phyloP scores from a whole-genome alignment of 371 early-diverging fungal genomes.

The Basidiobolus meristosporus region DNA sequence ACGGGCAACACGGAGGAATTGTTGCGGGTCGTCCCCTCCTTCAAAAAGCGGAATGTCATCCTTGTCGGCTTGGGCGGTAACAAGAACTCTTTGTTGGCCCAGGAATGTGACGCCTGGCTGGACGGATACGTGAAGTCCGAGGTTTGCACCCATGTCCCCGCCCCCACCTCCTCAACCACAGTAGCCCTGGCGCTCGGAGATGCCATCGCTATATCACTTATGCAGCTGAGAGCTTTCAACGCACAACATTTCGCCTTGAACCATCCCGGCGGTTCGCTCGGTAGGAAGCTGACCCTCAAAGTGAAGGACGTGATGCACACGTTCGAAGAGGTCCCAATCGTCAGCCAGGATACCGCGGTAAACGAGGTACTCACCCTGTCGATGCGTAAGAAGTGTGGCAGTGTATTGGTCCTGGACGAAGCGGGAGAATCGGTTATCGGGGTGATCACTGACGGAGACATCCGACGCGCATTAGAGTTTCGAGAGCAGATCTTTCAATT shows the following conservation, averaged over 20 bases:
- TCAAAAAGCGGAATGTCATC: conserved; percentile 18
- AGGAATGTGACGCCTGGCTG: conserved; percentile 32
- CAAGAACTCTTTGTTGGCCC: conserved; percentile 20
- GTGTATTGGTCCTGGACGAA: too few relatives aligned
- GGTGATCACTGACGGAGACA: too few relatives aligned
- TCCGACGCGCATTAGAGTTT: too few relatives aligned
- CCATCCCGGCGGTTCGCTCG: conserved; percentile 40
- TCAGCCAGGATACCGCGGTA: too few relatives aligned
- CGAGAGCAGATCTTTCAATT: too few relatives aligned
- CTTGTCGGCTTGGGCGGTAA: conserved; percentile 32
- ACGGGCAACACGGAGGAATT: conserved; percentile 43
- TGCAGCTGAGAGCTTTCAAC: conserved; percentile 19
- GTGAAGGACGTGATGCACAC: too few relatives aligned
- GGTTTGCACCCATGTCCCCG: conserved; percentile 21
- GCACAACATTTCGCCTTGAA: conserved; percentile 30
- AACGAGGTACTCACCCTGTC: too few relatives aligned
- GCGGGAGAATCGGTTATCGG: too few relatives aligned
- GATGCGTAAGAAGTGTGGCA: too few relatives aligned
- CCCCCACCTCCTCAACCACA: conserved; percentile 36
- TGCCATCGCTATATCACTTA: conserved; percentile 28
- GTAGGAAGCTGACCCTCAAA: too few relatives aligned
- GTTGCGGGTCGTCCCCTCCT: conserved; percentile 14
- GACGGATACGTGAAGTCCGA: conserved; percentile 25
- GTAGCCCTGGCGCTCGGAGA: conserved; percentile 38
- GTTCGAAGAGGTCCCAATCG: too few relatives aligned